phyloP scores from a whole-genome alignment of 306 rosid genomes.

The Cicer bijugum region DNA sequence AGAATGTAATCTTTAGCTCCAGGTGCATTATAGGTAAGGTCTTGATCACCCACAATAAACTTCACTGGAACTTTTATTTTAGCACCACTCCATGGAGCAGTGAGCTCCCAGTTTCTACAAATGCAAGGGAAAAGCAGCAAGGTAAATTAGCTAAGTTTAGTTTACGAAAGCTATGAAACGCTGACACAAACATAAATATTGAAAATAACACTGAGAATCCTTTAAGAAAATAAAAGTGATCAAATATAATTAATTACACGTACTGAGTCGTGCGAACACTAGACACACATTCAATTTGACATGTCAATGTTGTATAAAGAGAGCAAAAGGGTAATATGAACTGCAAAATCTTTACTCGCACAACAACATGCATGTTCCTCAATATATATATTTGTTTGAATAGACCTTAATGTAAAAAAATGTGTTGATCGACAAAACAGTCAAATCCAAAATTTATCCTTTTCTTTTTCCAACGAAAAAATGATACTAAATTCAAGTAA shows the following conservation, averaged over 20 bases:
- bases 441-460: background rate
- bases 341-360: no score
- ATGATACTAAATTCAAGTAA: background rate
- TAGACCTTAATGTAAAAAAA: no score
- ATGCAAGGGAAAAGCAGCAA: background rate
- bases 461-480: no score
- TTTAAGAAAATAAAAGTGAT: background rate
- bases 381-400: no score
- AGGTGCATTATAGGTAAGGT: constrained; percentile 60
- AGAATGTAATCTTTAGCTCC: constrained; percentile 71
- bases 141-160: background rate
- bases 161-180: background rate
- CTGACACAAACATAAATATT: background rate
- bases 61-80: constrained; percentile 68
- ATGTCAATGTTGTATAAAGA: no score
- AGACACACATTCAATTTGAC: no score
- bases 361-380: no score
- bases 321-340: no score
- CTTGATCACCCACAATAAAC: constrained; percentile 81
- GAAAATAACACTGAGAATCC: background rate
- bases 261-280: no score
- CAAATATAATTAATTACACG: background rate
- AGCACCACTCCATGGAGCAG: constrained; percentile 71
- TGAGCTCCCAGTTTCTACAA: constrained; percentile 82
- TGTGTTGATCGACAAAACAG: background rate